Base-by-base conservation (phyloP, 257 asterid species). In the Penstemon newberryi region DNA sequence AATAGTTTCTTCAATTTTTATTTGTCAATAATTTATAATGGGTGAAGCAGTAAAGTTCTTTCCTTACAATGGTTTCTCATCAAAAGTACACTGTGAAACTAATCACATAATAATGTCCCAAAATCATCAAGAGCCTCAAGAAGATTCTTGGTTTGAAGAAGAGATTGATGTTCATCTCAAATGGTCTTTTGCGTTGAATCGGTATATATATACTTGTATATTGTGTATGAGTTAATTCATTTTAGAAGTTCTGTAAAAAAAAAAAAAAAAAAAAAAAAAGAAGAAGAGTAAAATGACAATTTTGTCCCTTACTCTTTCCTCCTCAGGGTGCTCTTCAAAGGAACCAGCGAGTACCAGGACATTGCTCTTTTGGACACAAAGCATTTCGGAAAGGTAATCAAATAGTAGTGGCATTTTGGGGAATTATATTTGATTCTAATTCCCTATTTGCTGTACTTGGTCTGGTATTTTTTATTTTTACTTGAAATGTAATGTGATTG, bases 291-390 rank as follows among this genome's bases (percentile, higher is more conserved):
- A 44, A 65, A 73, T 43, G 63, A 44, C 58, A 13, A 13, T 12
- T 10, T 3, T 52, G 58, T 13, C 65, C 54, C 49, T 15, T 25
- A 25, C 46, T 61, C 18, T 37, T 46, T n/a, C 42, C 43, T 46
- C 5, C 4, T 4, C 71, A 93, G 98, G 4, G 95, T 93, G 68
- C 89, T 93, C 71, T 90, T 88, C 81, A 85, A 68, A 73, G 98
- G 98, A 71, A 88, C 90, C 7, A 93, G 98, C 52, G 95, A 88
- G 77, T 93, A 79, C 80, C 98, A 93, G 71, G 96, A 93, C 63
- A 90, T 93, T 53, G 98, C 97, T 47, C 96, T 93, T 53, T 64
- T 93, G 69, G 98, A 93, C 75, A 93, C 98, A 6, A 93, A 93
- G 67, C 91, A 74, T 50, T 93, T 93, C 57, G 98, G 98, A 53